Evolutionary conservation across 306 rosid species (phyloP), one percentile per base, ranked within the genome.

Genomic region (Begonia masoniana): DNA sequence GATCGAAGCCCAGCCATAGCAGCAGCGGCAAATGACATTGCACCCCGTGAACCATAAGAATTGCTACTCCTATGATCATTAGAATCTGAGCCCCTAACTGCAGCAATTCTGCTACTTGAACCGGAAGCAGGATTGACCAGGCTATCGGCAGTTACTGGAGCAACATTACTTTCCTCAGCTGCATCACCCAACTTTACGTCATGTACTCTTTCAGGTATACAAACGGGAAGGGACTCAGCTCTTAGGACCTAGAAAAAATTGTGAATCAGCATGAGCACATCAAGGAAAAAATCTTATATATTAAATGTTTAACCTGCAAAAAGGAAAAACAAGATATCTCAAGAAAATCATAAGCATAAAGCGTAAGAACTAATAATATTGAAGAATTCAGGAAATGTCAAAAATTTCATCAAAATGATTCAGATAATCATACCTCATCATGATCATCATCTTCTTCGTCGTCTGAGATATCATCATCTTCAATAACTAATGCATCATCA

Each of bases 1-100:
- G 93, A 76, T 62, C 96, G 94, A 68, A 92, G 93, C 47, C 99
- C 99, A 52, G 99, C 93, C 96, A 83, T 92, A 52, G 99, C 95
- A 51, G 99, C 99, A 60, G 96, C 96, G 68, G 99, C 96, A 70
- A 92, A 92, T 56, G 99, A 83, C 99, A 92, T 86, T 51, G 84
- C 94, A 58, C 96, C 94, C 63, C 91, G 82, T 42, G 96, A 77
- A 52, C 82, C 64, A 66, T 84, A 82, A 67, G 91, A 79, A 74
- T 67, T 77, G 52, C 74, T 77, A 56, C 86, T 77, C 67, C 88
- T 79, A 57, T 83, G 79, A 63, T 91, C 99, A 48, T 76, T 57
- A 23, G 86, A 68, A 65, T 81, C 95, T 2, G 87, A 63, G 9
- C 82, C 94, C 78, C 73, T 79, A 42, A 57, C 81, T 10, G 78